These are phyloP conservation scores for Xanthoceras sorbifolium DNA, from an alignment of 345 rosid genomes.

Conservation along the genomic window DNA sequence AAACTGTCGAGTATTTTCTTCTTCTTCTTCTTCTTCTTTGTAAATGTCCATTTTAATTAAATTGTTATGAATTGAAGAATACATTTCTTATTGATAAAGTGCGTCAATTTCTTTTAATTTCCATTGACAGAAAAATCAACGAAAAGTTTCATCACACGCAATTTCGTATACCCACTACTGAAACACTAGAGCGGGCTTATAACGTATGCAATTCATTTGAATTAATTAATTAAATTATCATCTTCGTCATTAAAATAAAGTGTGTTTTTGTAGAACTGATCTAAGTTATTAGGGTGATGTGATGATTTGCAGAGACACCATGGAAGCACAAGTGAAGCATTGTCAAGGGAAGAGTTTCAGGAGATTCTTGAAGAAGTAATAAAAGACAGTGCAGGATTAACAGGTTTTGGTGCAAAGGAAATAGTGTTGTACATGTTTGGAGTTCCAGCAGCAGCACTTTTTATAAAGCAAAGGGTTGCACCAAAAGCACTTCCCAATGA, in stretches of 20 bases:
- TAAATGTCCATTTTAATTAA: background rate
- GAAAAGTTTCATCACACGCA: slow-evolving; percentile 65
- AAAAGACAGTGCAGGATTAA: slow-evolving; percentile 46
- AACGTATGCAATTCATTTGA: slow-evolving; percentile 30
- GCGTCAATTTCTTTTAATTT: too few relatives aligned
- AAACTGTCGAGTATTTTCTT: slow-evolving; percentile 55
- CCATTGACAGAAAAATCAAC: slow-evolving; percentile 52
- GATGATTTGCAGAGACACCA: slow-evolving; percentile 49
- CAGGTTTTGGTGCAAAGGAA: slow-evolving; percentile 74
- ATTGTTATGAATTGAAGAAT: background rate
- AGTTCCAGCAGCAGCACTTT: slow-evolving; percentile 52
- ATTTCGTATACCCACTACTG: slow-evolving; percentile 52
- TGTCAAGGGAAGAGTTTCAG: slow-evolving; percentile 62
- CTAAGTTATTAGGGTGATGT: background rate
- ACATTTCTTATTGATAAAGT: background rate
- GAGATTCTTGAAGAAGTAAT: slow-evolving; percentile 60
- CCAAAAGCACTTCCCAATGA: slow-evolving; percentile 58
- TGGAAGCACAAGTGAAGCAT: slow-evolving; percentile 26
- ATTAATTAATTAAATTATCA: too few relatives aligned
- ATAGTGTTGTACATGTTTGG: slow-evolving; percentile 63
- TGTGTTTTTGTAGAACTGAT: background rate
- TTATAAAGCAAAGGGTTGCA: slow-evolving; percentile 55
- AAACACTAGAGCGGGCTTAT: slow-evolving; percentile 39
- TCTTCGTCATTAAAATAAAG: too few relatives aligned
- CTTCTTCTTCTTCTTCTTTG: background rate